These are phyloP conservation scores for Suillus tomentosus DNA, from an alignment of 768 basidiomycete genomes.

Conservation along the genomic window DNA sequence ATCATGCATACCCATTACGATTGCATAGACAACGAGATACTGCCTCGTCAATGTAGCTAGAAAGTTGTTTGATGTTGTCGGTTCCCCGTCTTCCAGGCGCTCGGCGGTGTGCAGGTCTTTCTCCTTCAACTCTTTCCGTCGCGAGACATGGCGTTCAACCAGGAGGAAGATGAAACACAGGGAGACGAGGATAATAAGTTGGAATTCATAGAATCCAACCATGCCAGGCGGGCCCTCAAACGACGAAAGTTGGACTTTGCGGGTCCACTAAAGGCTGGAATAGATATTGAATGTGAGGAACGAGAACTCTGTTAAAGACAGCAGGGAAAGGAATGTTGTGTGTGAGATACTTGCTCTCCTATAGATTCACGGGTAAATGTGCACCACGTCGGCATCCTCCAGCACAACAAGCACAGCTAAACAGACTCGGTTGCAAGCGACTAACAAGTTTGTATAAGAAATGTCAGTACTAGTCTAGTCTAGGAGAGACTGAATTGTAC, in stretches of 20 bases:
- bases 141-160: constrained; percentile 35
- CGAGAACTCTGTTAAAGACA: neutral
- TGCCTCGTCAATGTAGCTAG: constrained; percentile 42
- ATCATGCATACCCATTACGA: constrained; percentile 64
- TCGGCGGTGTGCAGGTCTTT: constrained; percentile 29
- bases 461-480: neutral
- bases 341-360: neutral
- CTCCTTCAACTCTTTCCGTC: constrained; percentile 21
- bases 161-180: constrained; percentile 38
- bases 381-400: neutral
- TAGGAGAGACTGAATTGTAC: neutral
- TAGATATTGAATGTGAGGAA: too few relatives aligned
- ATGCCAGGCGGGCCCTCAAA: constrained; percentile 16
- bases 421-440: neutral
- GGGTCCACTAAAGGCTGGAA: neutral
- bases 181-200: constrained; percentile 37
- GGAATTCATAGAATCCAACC: constrained; percentile 44
- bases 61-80: constrained; percentile 22
- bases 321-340: neutral
- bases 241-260: neutral
- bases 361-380: neutral
- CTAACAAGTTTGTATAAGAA: neutral
- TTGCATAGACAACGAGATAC: constrained; percentile 67
- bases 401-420: neutral
- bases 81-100: constrained; percentile 35